Evolutionary conservation across 352 stramenopile species (phyloP).

Genomic region (Pythium dissimile): DNA sequence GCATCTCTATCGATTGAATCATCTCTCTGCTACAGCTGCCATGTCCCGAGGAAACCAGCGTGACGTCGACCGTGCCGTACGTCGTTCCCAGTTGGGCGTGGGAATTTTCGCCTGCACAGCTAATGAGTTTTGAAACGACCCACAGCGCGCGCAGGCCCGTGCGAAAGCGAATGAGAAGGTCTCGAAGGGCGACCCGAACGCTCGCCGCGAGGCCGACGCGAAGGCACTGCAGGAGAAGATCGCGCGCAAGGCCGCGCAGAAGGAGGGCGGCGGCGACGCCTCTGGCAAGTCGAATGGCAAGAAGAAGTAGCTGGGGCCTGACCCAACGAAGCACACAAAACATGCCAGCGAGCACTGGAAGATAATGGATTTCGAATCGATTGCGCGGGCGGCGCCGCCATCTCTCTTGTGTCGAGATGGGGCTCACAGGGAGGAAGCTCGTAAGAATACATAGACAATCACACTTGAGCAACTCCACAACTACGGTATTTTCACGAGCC

Average conservation of each 20-base stretch:
- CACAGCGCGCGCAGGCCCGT: slow-evolving; percentile 72
- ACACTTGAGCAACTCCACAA: too few relatives aligned
- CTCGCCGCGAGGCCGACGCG: slow-evolving; percentile 62
- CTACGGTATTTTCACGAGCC: too few relatives aligned
- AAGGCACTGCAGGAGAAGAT: slow-evolving; percentile 86
- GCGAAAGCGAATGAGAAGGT: slow-evolving; percentile 13
- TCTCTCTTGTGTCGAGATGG: too few relatives aligned
- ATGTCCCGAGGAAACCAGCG: slow-evolving; percentile 86
- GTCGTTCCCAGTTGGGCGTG: slow-evolving; percentile 5
- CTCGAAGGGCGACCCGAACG: slow-evolving; percentile 49
- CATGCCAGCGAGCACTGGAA: neutral
- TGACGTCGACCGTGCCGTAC: slow-evolving; percentile 66
- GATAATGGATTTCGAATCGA: too few relatives aligned
- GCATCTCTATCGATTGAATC: neutral
- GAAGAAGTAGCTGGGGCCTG: too few relatives aligned
- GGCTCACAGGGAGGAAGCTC: too few relatives aligned
- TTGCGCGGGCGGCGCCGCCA: too few relatives aligned
- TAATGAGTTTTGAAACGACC: neutral
- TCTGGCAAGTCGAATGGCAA: slow-evolving; percentile 20
- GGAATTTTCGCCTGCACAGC: neutral
- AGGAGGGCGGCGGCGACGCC: slow-evolving; percentile 38
- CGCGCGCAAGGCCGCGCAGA: slow-evolving; percentile 62
- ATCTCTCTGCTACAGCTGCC: too few relatives aligned
- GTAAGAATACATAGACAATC: too few relatives aligned
- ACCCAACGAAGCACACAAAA: too few relatives aligned